These are phyloP conservation scores for Solanum virginianum DNA, from an alignment of 257 asterid species.

Conservation along the genomic window DNA sequence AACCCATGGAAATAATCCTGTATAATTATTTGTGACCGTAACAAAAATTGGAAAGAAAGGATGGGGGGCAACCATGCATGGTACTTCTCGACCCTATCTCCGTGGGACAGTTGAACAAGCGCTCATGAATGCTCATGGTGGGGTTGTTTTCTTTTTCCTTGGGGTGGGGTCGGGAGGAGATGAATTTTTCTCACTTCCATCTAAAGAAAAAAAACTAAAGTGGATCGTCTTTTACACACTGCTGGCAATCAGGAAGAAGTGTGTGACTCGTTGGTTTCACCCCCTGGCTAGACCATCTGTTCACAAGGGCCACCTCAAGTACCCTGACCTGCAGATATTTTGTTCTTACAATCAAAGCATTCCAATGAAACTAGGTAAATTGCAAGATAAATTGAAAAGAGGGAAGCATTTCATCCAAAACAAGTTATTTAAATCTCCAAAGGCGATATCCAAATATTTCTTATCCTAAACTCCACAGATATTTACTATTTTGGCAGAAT, in stretches of 20 bases:
- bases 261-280: constrained; percentile 40
- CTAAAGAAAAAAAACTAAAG: constrained; percentile 5
- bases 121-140: not conserved
- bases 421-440: not conserved
- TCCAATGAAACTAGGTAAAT: not conserved
- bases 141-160: not conserved
- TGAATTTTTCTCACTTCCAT: not conserved
- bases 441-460: not conserved
- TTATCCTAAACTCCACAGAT: not conserved
- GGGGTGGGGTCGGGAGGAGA: not conserved
- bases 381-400: not conserved
- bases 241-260: constrained; percentile 35
- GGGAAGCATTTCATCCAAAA: not conserved
- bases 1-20: not conserved
- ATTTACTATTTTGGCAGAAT: not conserved
- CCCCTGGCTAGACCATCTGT: constrained; percentile 47
- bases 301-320: constrained; percentile 56
- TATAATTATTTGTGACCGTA: not conserved
- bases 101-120: too few species aligned
- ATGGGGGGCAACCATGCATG: too few species aligned
- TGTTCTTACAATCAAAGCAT: not conserved
- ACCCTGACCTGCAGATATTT: constrained; percentile 60
- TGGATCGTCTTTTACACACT: constrained; percentile 53
- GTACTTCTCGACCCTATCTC: too few species aligned
- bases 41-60: not conserved